Percentiles rank a stretch among this genome's conserved stretches.
phyloP scores from a whole-genome alignment of 1,284 basidiomycete genomes.

The Cyathus olla region DNA sequence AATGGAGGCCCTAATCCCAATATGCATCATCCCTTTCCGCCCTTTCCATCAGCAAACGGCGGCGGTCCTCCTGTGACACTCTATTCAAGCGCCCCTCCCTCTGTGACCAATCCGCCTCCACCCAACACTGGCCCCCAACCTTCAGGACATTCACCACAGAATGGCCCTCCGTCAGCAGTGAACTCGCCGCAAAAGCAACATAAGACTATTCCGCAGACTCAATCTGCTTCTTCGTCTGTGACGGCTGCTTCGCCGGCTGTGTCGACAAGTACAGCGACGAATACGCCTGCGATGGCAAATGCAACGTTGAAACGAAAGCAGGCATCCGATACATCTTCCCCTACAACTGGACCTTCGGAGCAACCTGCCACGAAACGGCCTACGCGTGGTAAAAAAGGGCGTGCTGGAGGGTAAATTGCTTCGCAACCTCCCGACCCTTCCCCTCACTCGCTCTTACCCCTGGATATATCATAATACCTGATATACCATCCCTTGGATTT shows the following conservation, averaged over 20 bases:
- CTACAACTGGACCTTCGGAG: conserved; percentile 58
- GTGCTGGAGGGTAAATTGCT: conserved; percentile 44
- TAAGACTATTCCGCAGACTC: conserved; percentile 57
- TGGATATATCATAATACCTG: conserved; percentile 24
- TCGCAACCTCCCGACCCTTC: not conserved
- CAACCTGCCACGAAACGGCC: conserved; percentile 66
- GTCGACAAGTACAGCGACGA: conserved; percentile 44
- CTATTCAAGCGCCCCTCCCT: conserved; percentile 58
- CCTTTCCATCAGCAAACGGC: conserved; percentile 15
- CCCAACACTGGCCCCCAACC: conserved; percentile 34
- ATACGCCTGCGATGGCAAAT: conserved; percentile 62
- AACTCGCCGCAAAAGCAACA: conserved; percentile 66
- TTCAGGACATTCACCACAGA: conserved; percentile 57
- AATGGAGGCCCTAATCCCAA: conserved; percentile 14
- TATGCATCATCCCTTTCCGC: conserved; percentile 8
- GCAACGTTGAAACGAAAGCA: conserved; percentile 76
- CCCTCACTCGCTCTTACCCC: not conserved
- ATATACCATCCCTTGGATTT: conserved; percentile 21
- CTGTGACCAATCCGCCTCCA: conserved; percentile 22
- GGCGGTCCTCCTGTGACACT: conserved; percentile 40
- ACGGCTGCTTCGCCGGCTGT: conserved; percentile 42
- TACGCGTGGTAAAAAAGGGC: conserved; percentile 60
- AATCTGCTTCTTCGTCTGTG: conserved; percentile 5
- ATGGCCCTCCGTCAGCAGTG: conserved; percentile 56
- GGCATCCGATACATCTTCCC: conserved; percentile 59